phyloP scores from a whole-genome alignment of 768 basidiomycete species.

The Cystobasidium onofrii region DNA sequence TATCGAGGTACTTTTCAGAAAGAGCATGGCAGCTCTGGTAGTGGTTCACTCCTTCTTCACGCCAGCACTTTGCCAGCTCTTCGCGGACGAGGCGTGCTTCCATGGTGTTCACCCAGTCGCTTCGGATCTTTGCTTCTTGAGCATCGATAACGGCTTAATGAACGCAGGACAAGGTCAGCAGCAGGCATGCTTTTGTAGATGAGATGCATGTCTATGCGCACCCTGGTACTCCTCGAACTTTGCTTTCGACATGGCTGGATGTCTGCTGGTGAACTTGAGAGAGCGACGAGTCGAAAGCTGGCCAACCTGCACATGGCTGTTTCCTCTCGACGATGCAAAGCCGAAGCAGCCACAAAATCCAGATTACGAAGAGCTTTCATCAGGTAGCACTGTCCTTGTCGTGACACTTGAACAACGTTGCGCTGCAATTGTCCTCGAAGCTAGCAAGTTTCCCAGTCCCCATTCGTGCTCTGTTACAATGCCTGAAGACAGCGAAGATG shows the following conservation, averaged over 20 bases:
- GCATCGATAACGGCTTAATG: conserved; percentile 26
- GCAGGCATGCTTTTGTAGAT: not conserved
- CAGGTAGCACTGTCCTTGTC: no score
- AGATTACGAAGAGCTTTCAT: not conserved
- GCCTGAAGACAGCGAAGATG: not conserved
- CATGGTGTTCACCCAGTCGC: conserved; percentile 81
- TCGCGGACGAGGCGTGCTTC: conserved; percentile 77
- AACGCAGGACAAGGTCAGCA: not conserved
- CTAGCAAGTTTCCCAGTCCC: not conserved
- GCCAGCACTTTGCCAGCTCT: conserved; percentile 79
- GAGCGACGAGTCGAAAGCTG: not conserved
- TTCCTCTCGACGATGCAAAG: not conserved
- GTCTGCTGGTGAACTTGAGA: not conserved
- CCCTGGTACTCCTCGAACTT: conserved; percentile 23
- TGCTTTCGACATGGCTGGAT: conserved; percentile 11
- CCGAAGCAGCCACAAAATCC: not conserved
- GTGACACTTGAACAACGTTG: no score
- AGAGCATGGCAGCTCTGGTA: conserved; percentile 81
- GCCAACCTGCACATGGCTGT: not conserved
- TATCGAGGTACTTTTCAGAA: conserved; percentile 67
- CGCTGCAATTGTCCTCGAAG: not conserved
- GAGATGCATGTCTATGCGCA: not conserved
- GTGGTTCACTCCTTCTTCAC: conserved; percentile 81
- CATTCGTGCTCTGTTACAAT: no score
- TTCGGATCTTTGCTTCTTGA: conserved; percentile 30